Evolutionary conservation across 352 stramenopile species (phyloP), one percentile per base, ranked within the genome.

Genomic region (Globisporangium perplexum): DNA sequence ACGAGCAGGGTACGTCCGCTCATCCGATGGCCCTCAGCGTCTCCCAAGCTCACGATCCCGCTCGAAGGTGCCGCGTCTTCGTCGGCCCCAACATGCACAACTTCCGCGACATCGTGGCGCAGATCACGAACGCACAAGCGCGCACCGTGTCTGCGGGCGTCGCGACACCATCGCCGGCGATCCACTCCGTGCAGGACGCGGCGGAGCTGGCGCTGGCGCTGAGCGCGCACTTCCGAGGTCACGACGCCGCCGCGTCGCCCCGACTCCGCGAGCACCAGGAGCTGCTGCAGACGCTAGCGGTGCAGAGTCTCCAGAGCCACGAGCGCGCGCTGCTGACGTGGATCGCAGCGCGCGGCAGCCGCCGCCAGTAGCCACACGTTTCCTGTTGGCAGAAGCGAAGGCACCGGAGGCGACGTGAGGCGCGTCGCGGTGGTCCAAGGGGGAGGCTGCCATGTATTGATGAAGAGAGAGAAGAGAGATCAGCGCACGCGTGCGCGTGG

Each of bases 71-170:
- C 50, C 55, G 71, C 15, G 82, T 92, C n/a, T 39, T 87, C 0
- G 66, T 72, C 24, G 81, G 81, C 14, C 81, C 81, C 4, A 55
- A 88, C 62, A 83, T 87, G 69, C 63, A 74, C 53, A 92, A 92
- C 54, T 92, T 89, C 54, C 39, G 45, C 23, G 77, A 83, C 36
- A 76, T 89, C 41, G 48, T 88, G 24, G 44, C 63, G 26, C 54
- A 71, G 22, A 53, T 84, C 11, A 46, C 57, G 7, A 45, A 50
- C 31, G 36, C 20, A 46, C 59, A 44, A 47, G 41, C 17, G 24
- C 17, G 39, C 15, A 23, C 31, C 46, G 35, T 8, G 28, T 31
- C 28, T 31, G 28, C 7, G 6, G 28, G 28, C 10, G 28, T 31
- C 28, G 31, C 2, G 18, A 17, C 24, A 48, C 3, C 31, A 36